A percentile compares a stretch with the other conserved stretches of the same genome.
Conservation (phyloP, 139 green algal genomes). For the Chlorella sp. region DNA sequence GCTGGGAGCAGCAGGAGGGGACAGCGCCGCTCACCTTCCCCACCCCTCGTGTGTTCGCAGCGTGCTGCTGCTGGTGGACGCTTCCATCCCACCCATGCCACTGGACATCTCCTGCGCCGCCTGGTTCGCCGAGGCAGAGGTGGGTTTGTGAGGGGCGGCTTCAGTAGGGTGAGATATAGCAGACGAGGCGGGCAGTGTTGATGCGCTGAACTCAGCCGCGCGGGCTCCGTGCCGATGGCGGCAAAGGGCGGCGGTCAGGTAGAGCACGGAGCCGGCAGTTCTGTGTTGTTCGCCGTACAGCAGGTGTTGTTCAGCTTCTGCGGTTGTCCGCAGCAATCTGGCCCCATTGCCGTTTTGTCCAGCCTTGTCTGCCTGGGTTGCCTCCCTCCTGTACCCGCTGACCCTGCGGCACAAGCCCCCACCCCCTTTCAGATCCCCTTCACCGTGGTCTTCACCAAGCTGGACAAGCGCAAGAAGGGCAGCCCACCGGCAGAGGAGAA, state of each 20-base stretch:
- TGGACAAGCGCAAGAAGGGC: conserved; percentile 83
- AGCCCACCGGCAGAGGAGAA: conserved; percentile 48
- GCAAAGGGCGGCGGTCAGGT: too few relatives aligned
- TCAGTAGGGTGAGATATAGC: too few relatives aligned
- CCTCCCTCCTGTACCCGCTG: not conserved
- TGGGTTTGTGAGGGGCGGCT: not conserved
- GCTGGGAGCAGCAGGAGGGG: too few relatives aligned
- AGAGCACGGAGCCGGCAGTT: too few relatives aligned
- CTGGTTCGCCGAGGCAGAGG: conserved; percentile 79
- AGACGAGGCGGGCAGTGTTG: too few relatives aligned
- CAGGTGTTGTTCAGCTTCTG: too few relatives aligned
- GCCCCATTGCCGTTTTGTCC: too few relatives aligned
- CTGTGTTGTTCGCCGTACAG: too few relatives aligned
- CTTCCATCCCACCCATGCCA: conserved; percentile 80
- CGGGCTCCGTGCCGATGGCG: too few relatives aligned
- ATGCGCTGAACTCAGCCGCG: not conserved
- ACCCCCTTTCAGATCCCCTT: conserved; percentile 74
- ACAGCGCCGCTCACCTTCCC: too few relatives aligned
- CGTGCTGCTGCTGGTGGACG: conserved; percentile 95
- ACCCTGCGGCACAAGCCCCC: not conserved
- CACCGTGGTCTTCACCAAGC: conserved; percentile 87
- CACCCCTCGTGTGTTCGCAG: not conserved
- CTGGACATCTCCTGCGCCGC: conserved; percentile 85
- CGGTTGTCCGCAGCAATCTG: too few relatives aligned
- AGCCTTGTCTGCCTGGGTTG: too few relatives aligned